Evolutionary conservation across 441 rosid genomes (phyloP).

Genomic region (Populus tomentosa): DNA sequence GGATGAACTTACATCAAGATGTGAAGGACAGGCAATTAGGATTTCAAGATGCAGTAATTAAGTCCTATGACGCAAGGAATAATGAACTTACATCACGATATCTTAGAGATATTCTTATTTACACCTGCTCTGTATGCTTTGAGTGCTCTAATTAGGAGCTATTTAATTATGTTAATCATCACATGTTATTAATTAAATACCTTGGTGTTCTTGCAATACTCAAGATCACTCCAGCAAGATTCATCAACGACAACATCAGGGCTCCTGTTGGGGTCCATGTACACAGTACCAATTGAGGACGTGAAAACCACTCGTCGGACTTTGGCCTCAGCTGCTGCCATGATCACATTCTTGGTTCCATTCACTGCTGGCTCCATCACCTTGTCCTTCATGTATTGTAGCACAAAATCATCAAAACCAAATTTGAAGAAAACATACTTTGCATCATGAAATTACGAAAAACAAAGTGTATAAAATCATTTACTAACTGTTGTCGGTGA

Average conservation of each 20-base stretch:
- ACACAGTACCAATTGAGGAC: slow-evolving; percentile 83
- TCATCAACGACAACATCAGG: slow-evolving; percentile 75
- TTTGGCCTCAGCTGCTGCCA: slow-evolving; percentile 73
- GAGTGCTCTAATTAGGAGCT: no score
- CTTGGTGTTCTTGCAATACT: slow-evolving; percentile 84
- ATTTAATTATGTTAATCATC: background rate
- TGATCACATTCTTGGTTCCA: slow-evolving; percentile 38
- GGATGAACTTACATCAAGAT: no score
- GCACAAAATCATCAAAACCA: background rate
- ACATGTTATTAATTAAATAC: slow-evolving; percentile 18
- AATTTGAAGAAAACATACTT: background rate
- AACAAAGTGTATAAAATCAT: no score
- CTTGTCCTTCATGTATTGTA: slow-evolving; percentile 44
- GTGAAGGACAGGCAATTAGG: no score
- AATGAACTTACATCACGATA: no score
- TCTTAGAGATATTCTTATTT: no score
- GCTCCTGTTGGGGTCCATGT: slow-evolving; percentile 79
- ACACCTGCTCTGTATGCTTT: no score
- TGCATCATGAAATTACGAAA: no score
- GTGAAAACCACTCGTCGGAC: slow-evolving; percentile 83
- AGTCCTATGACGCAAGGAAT: no score
- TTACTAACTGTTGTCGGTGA: no score
- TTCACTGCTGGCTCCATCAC: slow-evolving; percentile 83
- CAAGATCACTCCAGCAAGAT: slow-evolving; percentile 90
- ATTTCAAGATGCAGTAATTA: background rate